Evolutionary conservation across 2,329 filamentous ascomycete species (phyloP).

Genomic region (Hansfordia pulvinata): DNA sequence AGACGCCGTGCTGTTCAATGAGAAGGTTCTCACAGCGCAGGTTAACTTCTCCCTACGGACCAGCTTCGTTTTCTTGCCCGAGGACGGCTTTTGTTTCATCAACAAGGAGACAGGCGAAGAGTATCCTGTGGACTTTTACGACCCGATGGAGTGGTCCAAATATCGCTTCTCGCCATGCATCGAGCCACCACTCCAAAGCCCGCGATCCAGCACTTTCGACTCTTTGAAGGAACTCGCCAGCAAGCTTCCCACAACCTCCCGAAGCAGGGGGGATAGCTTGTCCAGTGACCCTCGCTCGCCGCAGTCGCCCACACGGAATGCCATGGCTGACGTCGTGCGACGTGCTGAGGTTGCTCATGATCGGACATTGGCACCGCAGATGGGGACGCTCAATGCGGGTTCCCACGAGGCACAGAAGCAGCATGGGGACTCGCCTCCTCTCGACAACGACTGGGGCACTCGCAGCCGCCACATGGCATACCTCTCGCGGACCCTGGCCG

Average conservation of each 20-base stretch:
- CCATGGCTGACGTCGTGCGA: constrained; percentile 12
- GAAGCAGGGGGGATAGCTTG: constrained; percentile 28
- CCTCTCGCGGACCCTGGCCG: constrained; percentile 58
- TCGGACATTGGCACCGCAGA: constrained; percentile 30
- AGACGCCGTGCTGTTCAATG: constrained; percentile 83
- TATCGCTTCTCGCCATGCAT: constrained; percentile 70
- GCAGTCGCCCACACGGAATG: constrained; percentile 8
- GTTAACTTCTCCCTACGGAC: constrained; percentile 89
- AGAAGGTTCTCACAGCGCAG: constrained; percentile 78
- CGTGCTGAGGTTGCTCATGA: constrained; percentile 18
- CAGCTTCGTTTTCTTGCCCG: constrained; percentile 71
- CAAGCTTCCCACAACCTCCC: constrained; percentile 27
- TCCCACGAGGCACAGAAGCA: constrained; percentile 13
- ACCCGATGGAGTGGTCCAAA: constrained; percentile 66
- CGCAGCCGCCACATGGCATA: constrained; percentile 44
- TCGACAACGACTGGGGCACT: constrained; percentile 29
- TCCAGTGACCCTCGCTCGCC: constrained; percentile 10
- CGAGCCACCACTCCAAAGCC: constrained; percentile 47
- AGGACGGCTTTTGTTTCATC: constrained; percentile 79
- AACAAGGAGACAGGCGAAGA: constrained; percentile 69
- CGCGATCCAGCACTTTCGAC: constrained; percentile 24
- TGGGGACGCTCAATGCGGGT: constrained; percentile 21
- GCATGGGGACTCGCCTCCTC: constrained; percentile 4
- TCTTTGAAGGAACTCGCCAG: constrained; percentile 33
- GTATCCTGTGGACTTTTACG: constrained; percentile 75